Percentiles rank a stretch among this genome's conserved stretches.
Evolutionary conservation across 768 basidiomycete species (phyloP).

Genomic region (Xerocomellus chrysenteron): DNA sequence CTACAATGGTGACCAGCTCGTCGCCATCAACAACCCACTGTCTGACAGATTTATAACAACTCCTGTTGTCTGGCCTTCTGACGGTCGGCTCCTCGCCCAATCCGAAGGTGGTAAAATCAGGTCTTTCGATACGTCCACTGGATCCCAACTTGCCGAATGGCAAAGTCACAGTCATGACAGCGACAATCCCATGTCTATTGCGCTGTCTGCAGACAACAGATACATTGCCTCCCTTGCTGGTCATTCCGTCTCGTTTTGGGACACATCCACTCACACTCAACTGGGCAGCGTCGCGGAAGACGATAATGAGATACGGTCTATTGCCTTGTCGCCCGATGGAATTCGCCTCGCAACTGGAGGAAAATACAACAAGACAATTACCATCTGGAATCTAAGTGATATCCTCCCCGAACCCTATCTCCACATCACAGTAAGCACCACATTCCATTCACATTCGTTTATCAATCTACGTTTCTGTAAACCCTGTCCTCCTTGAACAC

Average conservation of each 20-base stretch:
- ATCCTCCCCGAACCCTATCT: constrained; percentile 1
- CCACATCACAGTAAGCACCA: too few relatives aligned
- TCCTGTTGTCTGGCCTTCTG: background rate
- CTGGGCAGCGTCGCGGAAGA: background rate
- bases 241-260: background rate
- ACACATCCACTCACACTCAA: background rate
- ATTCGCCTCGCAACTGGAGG: background rate
- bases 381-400: background rate
- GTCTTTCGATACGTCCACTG: background rate
- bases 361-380: background rate
- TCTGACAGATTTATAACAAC: accelerated
- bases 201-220: background rate
- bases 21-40: background rate
- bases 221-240: background rate
- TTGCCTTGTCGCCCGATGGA: background rate
- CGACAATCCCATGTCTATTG: background rate
- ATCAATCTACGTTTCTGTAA: too few relatives aligned
- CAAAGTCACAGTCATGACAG: background rate
- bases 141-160: background rate
- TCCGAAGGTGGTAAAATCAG: background rate
- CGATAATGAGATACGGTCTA: background rate
- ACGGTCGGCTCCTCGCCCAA: background rate
- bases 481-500: too few relatives aligned
- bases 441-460: too few relatives aligned
- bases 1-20: background rate